Percentiles rank a stretch among this genome's conserved stretches.
Conservation (phyloP, 768 basidiomycete genomes). For the Kwoniella mangroviensis region DNA sequence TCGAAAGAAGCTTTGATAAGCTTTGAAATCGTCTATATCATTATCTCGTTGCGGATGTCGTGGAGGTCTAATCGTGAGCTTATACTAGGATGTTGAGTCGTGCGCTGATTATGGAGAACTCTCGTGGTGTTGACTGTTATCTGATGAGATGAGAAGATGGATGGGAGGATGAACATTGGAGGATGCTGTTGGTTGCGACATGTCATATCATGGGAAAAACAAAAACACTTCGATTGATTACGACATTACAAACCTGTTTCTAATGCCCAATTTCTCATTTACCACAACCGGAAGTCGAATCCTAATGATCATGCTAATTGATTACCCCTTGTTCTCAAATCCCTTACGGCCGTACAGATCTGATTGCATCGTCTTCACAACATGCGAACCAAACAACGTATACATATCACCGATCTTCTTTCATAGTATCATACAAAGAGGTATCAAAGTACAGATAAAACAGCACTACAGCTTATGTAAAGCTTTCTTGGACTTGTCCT, state of each 20-base stretch:
- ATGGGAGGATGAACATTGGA: neutral
- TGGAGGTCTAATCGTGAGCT: neutral
- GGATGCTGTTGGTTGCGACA: no score
- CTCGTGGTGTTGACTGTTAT: neutral
- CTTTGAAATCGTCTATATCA: neutral
- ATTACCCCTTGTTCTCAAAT: no score
- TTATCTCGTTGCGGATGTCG: neutral
- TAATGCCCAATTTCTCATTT: neutral
- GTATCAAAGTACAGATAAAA: neutral
- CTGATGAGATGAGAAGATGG: neutral
- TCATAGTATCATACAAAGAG: neutral
- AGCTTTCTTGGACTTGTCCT: constrained; percentile 35
- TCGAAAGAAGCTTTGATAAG: neutral
- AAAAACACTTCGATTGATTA: neutral
- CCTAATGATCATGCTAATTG: neutral
- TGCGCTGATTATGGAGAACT: neutral
- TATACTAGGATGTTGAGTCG: neutral
- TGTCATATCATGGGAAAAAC: neutral
- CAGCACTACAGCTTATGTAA: constrained; percentile 32
- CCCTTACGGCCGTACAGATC: neutral
- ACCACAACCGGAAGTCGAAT: neutral
- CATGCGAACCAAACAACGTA: neutral
- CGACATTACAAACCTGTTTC: neutral
- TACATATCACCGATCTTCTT: neutral
- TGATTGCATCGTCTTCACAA: neutral